These are phyloP conservation scores for Sindora glabra DNA, from an alignment of 306 rosid species.

Conservation along the genomic window DNA sequence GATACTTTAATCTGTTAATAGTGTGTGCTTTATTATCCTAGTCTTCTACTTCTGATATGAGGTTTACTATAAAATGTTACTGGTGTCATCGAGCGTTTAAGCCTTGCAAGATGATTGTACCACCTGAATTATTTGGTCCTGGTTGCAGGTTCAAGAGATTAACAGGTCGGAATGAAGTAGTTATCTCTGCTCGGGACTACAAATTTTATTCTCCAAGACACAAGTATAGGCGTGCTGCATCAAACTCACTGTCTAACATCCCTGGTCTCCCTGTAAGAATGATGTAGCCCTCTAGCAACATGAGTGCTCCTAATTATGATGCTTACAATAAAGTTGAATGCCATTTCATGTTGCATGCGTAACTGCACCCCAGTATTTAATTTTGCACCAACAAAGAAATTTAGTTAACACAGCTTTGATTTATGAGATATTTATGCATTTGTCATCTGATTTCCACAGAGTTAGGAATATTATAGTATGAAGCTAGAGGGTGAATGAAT, in stretches of 20 bases:
- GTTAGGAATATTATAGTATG: not conserved
- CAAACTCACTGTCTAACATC: slow-evolving; percentile 56
- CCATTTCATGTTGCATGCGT: not conserved
- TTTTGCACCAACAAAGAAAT: not conserved
- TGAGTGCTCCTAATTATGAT: slow-evolving; percentile 5
- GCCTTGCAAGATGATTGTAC: not conserved
- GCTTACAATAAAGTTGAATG: slow-evolving; percentile 1
- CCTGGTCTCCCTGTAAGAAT: slow-evolving; percentile 64
- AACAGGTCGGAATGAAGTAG: slow-evolving; percentile 86
- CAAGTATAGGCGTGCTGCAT: slow-evolving; percentile 66
- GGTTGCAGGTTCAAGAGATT: slow-evolving; percentile 74
- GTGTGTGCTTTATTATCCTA: not conserved
- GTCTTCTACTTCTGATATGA: not conserved
- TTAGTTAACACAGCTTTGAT: not conserved
- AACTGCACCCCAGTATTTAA: not conserved
- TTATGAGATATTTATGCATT: slow-evolving; percentile 6
- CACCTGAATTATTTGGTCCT: slow-evolving; percentile 16
- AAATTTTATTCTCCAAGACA: slow-evolving; percentile 95
- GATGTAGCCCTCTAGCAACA: slow-evolving; percentile 15
- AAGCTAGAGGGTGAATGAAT: slow-evolving; percentile 1
- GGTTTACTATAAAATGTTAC: not conserved
- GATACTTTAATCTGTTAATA: slow-evolving; percentile 1
- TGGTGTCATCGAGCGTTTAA: not conserved
- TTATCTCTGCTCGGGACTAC: slow-evolving; percentile 59
- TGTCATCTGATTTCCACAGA: slow-evolving; percentile 2